A percentile compares a stretch with the other conserved stretches of the same genome.
phyloP scores from a whole-genome alignment of 352 stramenopile species.

The Phytophthora colocasiae region DNA sequence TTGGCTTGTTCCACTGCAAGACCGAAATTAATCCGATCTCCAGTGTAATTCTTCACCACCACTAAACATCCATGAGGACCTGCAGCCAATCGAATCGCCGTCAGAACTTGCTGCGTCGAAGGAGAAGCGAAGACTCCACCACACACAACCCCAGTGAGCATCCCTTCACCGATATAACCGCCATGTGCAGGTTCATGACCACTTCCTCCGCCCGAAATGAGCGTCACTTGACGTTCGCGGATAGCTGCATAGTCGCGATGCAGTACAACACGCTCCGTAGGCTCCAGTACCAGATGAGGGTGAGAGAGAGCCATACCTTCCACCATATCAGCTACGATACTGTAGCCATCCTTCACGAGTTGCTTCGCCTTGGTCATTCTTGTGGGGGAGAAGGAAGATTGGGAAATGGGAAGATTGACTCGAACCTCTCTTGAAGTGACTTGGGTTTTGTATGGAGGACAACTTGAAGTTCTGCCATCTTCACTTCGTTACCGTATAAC shows the following conservation, averaged over 20 bases:
- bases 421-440: too few species aligned
- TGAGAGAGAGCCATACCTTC: conserved; percentile 72
- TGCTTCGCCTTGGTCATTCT: conserved; percentile 56
- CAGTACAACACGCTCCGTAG: conserved; percentile 68
- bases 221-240: conserved; percentile 72
- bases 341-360: conserved; percentile 53
- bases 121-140: conserved; percentile 97
- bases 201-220: conserved; percentile 78
- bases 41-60: conserved; percentile 99
- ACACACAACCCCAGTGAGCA: conserved; percentile 97
- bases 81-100: conserved; percentile 92
- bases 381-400: conserved; percentile 6
- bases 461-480: too few species aligned
- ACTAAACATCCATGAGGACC: conserved; percentile 92
- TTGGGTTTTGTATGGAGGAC: too few species aligned
- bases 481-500: too few species aligned
- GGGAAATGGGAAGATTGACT: too few species aligned
- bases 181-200: conserved; percentile 97
- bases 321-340: conserved; percentile 83
- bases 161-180: conserved; percentile 96
- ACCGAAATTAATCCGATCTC: conserved; percentile 98
- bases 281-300: conserved; percentile 73
- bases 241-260: conserved; percentile 75
- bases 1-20: conserved; percentile 97
- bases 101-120: conserved; percentile 93